Evolutionary conservation across 495 filamentous ascomycete genomes (phyloP).

Genomic region (Annulohypoxylon maeteangense): DNA sequence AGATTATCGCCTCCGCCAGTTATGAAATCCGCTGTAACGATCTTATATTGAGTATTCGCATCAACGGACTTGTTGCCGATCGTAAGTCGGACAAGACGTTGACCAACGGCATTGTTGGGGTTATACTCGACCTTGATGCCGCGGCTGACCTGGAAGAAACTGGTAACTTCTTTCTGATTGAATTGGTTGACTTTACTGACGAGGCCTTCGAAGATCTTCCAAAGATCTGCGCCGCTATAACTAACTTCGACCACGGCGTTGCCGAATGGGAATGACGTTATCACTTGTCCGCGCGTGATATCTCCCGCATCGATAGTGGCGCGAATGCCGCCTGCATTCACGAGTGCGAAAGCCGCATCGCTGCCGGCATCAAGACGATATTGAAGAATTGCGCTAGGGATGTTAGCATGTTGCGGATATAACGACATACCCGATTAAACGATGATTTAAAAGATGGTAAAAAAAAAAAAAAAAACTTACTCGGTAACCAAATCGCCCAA

Average conservation of each 20-base stretch:
- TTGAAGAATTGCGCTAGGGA: slow-evolving; percentile 61
- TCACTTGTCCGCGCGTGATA: slow-evolving; percentile 65
- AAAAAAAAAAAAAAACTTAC: no score
- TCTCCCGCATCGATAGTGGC: slow-evolving; percentile 63
- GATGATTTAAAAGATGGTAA: no score
- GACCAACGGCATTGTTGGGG: slow-evolving; percentile 47
- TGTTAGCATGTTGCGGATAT: background rate
- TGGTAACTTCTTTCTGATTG: slow-evolving; percentile 59
- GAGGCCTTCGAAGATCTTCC: slow-evolving; percentile 62
- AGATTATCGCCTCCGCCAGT: slow-evolving; percentile 67
- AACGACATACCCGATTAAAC: no score
- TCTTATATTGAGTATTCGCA: slow-evolving; percentile 51
- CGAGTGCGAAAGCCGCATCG: slow-evolving; percentile 58
- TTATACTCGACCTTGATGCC: slow-evolving; percentile 61
- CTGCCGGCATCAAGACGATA: slow-evolving; percentile 56
- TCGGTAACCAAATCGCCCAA: slow-evolving; percentile 63
- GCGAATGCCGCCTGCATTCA: slow-evolving; percentile 67
- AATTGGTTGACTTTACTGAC: slow-evolving; percentile 56
- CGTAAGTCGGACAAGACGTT: slow-evolving; percentile 54
- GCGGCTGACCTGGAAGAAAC: slow-evolving; percentile 62
- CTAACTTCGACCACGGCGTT: slow-evolving; percentile 64
- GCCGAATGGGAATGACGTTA: slow-evolving; percentile 67
- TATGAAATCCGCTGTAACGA: slow-evolving; percentile 67
- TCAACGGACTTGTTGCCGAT: slow-evolving; percentile 56
- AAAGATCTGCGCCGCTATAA: slow-evolving; percentile 58